phyloP scores from a whole-genome alignment of 1,284 basidiomycete species.

The Malassezia arunalokei region DNA sequence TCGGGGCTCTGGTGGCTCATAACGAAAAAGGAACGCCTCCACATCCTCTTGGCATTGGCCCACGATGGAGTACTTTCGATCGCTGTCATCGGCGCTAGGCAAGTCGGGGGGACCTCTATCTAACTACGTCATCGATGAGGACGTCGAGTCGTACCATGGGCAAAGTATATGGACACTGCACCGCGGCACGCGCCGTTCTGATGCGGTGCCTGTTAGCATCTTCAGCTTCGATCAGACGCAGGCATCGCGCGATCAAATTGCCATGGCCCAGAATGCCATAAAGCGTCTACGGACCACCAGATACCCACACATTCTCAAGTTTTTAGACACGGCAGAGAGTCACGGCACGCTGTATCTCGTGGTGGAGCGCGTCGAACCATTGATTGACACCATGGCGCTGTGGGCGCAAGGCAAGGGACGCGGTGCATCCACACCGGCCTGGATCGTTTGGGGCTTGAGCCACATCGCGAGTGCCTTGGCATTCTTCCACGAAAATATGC shows the following conservation, averaged over 20 bases:
- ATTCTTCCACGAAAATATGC: constrained; percentile 65
- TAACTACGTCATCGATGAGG: constrained; percentile 72
- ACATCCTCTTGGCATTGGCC: neutral
- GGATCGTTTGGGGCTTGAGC: constrained; percentile 86
- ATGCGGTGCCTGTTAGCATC: constrained; percentile 52
- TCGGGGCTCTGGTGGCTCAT: neutral
- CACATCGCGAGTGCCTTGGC: constrained; percentile 56
- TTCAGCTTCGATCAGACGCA: constrained; percentile 32
- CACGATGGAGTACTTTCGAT: constrained; percentile 70
- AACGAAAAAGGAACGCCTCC: constrained; percentile 5
- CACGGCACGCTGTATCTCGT: constrained; percentile 79
- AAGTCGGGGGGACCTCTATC: constrained; percentile 71
- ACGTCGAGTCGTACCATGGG: constrained; percentile 58
- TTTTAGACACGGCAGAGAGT: constrained; percentile 72
- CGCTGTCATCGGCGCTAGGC: constrained; percentile 63
- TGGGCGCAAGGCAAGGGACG: constrained; percentile 47
- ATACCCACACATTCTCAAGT: constrained; percentile 89
- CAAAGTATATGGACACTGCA: constrained; percentile 70
- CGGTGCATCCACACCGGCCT: constrained; percentile 54
- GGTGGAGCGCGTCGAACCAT: constrained; percentile 76
- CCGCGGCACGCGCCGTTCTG: constrained; percentile 61
- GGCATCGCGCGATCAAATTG: constrained; percentile 25
- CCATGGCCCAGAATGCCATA: constrained; percentile 77
- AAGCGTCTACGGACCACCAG: constrained; percentile 79
- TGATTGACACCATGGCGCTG: constrained; percentile 57